Base-by-base conservation (phyloP, 2,329 filamentous ascomycete species). In the Apiospora phragmitis region DNA sequence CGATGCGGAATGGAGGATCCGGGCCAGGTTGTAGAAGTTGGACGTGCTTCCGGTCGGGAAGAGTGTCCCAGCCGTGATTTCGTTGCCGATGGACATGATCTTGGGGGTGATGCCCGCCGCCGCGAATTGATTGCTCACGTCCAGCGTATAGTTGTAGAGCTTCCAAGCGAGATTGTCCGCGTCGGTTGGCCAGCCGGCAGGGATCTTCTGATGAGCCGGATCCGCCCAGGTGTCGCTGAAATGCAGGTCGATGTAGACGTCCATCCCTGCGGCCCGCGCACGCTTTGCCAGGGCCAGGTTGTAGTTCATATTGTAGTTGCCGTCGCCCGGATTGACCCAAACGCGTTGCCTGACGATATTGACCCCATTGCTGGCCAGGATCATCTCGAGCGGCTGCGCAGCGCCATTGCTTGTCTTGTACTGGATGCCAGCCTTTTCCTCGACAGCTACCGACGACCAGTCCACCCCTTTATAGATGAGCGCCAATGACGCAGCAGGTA, bases 201-300 rank as follows among this genome's bases (percentile, higher is more conserved):
- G 92, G 6, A 87, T 89, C 1, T 80, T 81, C 78, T 94, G 92
- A 70, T 92, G 80, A 1, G 79, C 82, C 0, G 92, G 91, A 74
- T 93, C 91, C 0, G 92, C 91, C 92, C 91, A 93, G 1, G 88
- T 92, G 80, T 93, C 90, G 78, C 87, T 90, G 75, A 89, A 89
- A 79, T 93, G 90, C 72, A 93, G 81, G 74, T 92, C 89, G 24
- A 93, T 81, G 75, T 87, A 88, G 47, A 92, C 83, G 2, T 83
- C 83, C 69, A 94, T 78, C 0, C 91, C 91, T 0, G 87, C 89
- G 2, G 88, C 87, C 74, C 89, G 85, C 3, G 91, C 90, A 68
- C 91, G 85, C 77, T 87, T 87, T 4, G 90, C 92, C n/a, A 94
- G 84, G 69, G 87, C 81, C 72, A 94, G 77, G 77, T 93, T 93